phyloP scores from a whole-genome alignment of 768 basidiomycete species.

The Trametes villosa region DNA sequence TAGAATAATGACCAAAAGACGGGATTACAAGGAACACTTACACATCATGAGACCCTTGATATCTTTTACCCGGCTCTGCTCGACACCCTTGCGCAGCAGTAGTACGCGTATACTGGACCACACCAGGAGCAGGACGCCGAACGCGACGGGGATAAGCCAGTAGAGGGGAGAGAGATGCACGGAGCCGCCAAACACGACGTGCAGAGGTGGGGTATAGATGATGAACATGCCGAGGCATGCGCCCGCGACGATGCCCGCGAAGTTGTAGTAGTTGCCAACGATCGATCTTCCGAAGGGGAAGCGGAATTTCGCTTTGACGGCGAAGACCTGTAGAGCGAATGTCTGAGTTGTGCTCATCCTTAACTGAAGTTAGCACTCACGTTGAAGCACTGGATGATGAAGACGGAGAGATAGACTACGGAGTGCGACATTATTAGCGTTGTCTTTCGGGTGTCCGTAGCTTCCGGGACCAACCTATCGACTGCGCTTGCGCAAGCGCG shows the following conservation, averaged over 20 bases:
- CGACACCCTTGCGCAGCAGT: conserved; percentile 57
- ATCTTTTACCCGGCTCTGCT: conserved; percentile 61
- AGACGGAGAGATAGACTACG: conserved; percentile 63
- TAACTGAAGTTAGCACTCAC: conserved; percentile 33
- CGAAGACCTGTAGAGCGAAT: conserved; percentile 51
- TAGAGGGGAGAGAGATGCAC: conserved; percentile 62
- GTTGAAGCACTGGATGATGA: conserved; percentile 73
- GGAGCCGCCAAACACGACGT: conserved; percentile 69
- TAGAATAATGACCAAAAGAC: background rate
- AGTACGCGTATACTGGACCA: conserved; percentile 66
- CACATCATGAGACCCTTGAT: conserved; percentile 75
- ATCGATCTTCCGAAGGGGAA: conserved; percentile 65
- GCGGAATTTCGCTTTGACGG: conserved; percentile 65
- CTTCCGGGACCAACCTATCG: conserved; percentile 47
- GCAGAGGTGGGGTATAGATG: conserved; percentile 70
- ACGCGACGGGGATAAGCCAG: conserved; percentile 68
- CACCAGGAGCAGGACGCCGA: conserved; percentile 56
- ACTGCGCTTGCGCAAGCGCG: conserved; percentile 63
- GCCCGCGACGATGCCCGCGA: conserved; percentile 62
- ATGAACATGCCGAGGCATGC: conserved; percentile 69
- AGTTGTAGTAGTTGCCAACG: conserved; percentile 66
- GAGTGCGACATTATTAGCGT: background rate
- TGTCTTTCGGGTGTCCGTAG: background rate
- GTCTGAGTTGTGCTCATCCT: background rate
- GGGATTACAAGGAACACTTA: conserved; percentile 48